Conservation (phyloP, 306 rosid species). For the Quercus robur region DNA sequence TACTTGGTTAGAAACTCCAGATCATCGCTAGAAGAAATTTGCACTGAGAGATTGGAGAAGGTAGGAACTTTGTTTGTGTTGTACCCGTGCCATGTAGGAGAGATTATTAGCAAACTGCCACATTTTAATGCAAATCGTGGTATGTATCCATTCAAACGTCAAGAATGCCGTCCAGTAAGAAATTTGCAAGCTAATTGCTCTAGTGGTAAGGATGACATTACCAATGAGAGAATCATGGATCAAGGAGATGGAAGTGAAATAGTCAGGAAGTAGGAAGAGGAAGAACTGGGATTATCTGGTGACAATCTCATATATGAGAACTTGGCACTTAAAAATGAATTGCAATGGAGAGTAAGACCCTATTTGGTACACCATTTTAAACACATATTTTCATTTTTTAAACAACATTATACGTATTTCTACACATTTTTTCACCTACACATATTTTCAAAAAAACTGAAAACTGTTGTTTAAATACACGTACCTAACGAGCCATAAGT, state of each 20-base stretch:
- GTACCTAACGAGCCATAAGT: too few species aligned
- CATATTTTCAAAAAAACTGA: too few species aligned
- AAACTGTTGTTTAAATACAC: too few species aligned
- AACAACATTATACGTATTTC: too few species aligned
- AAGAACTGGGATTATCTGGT: conserved; percentile 32
- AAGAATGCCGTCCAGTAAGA: conserved; percentile 10
- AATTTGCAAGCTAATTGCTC: conserved; percentile 25
- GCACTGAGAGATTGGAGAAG: conserved; percentile 42
- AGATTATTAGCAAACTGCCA: conserved; percentile 29
- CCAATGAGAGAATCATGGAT: conserved; percentile 13
- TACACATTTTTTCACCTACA: rapidly evolving
- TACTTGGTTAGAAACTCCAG: conserved; percentile 38
- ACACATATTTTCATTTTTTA: too few species aligned
- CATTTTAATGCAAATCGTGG: conserved; percentile 21
- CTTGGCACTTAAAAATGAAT: conserved; percentile 58
- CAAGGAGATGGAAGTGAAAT: conserved; percentile 20
- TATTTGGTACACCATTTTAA: background rate
- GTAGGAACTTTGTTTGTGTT: conserved; percentile 46
- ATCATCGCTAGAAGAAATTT: conserved; percentile 55
- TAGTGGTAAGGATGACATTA: conserved; percentile 20
- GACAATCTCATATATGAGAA: conserved; percentile 44
- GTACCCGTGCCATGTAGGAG: conserved; percentile 41
- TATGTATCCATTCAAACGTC: conserved; percentile 21
- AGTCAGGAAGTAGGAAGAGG: conserved; percentile 31
- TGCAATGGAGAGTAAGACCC: conserved; percentile 43